These are phyloP conservation scores for Fusarium circinatum DNA, from an alignment of 2,329 filamentous ascomycete species.

Conservation along the genomic window DNA sequence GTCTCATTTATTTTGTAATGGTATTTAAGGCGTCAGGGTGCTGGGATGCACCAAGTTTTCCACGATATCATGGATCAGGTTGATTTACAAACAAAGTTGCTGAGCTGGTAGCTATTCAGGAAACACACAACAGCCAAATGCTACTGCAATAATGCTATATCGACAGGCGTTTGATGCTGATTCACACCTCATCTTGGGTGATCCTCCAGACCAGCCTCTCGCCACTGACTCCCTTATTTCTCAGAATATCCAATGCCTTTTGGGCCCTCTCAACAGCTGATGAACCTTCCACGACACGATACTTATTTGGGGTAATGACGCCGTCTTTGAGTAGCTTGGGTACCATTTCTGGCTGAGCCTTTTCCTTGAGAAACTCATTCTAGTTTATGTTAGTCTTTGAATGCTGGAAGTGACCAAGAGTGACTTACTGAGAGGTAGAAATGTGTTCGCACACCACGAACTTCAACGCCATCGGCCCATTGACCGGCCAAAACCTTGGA, in stretches of 20 bases:
- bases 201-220: conserved; percentile 54
- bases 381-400: conserved; percentile 40
- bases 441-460: conserved; percentile 60
- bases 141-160: neutral
- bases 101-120: neutral
- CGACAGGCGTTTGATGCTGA: neutral
- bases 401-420: neutral
- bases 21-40: neutral
- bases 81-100: neutral
- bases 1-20: neutral
- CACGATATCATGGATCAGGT: neutral
- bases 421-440: conserved; percentile 42
- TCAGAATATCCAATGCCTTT: conserved; percentile 50
- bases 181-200: conserved; percentile 14
- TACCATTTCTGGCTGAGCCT: conserved; percentile 65
- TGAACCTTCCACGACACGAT: conserved; percentile 54
- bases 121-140: neutral
- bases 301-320: conserved; percentile 54
- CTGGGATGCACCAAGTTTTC: neutral
- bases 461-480: conserved; percentile 64
- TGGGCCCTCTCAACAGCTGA: conserved; percentile 52
- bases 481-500: conserved; percentile 48
- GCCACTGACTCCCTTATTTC: conserved; percentile 52
- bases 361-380: conserved; percentile 66
- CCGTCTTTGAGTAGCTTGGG: conserved; percentile 56